Conservation (phyloP, 768 basidiomycete genomes). For the Tylopilus intermedius region DNA sequence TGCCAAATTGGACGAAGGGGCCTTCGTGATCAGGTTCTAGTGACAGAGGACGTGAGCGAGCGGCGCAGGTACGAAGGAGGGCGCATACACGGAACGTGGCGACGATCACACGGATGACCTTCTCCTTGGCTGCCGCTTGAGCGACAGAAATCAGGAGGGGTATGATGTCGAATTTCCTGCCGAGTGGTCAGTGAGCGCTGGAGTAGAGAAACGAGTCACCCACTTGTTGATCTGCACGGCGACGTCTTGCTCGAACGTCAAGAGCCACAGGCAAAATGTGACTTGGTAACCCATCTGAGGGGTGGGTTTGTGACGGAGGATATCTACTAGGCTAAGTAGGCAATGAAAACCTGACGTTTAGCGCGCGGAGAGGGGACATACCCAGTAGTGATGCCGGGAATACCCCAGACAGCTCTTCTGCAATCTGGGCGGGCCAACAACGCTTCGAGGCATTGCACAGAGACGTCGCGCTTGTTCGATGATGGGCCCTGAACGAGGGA, state of each 20-base stretch:
- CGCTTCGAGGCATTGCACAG: constrained; percentile 86
- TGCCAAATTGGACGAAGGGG: constrained; percentile 82
- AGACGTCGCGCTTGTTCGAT: constrained; percentile 75
- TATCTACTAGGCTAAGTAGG: constrained; percentile 67
- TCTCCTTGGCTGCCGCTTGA: constrained; percentile 91
- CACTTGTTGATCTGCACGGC: constrained; percentile 87
- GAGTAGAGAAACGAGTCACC: constrained; percentile 18
- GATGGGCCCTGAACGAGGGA: constrained; percentile 55
- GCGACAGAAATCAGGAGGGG: constrained; percentile 80
- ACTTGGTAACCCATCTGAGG: constrained; percentile 97
- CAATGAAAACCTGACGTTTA: background rate
- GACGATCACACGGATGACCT: constrained; percentile 88
- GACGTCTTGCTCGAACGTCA: constrained; percentile 84
- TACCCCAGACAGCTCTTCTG: constrained; percentile 76
- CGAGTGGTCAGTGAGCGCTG: background rate
- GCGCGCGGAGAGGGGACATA: constrained; percentile 23
- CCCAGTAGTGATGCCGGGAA: constrained; percentile 66
- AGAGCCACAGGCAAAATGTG: constrained; percentile 86
- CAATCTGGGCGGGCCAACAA: constrained; percentile 77
- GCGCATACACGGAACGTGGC: constrained; percentile 77
- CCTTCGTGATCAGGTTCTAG: constrained; percentile 86
- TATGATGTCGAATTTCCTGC: constrained; percentile 84
- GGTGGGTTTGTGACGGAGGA: constrained; percentile 71
- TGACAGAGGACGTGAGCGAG: background rate
- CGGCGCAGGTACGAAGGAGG: background rate